Percentiles rank a stretch among this genome's conserved stretches.
Conservation (phyloP, 345 rosid genomes). For the Gossypioides kirkii region DNA sequence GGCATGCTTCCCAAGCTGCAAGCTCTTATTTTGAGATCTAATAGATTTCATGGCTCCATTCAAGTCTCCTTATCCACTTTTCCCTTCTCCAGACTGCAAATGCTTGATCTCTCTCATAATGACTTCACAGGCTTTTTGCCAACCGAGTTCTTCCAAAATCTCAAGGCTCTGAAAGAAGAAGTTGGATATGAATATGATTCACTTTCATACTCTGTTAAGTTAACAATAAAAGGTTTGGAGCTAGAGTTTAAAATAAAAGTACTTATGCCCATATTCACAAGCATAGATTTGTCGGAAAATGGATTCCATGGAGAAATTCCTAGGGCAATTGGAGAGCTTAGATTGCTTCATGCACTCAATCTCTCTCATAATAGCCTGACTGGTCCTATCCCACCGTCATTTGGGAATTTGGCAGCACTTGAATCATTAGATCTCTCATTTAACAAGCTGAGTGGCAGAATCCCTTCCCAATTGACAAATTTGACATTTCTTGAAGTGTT, state of each 20-base stretch:
- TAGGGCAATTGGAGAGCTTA: neutral
- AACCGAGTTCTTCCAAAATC: neutral
- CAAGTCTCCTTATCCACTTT: neutral
- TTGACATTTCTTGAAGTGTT: neutral
- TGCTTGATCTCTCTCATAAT: slow-evolving; percentile 12
- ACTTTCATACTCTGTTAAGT: neutral
- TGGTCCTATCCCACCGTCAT: neutral
- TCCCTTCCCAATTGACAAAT: neutral
- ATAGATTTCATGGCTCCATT: neutral
- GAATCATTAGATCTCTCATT: neutral
- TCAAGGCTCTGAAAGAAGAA: neutral
- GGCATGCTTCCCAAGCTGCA: neutral
- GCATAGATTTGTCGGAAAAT: neutral
- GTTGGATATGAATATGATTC: neutral
- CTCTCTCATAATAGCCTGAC: neutral
- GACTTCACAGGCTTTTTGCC: neutral
- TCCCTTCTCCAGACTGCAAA: neutral
- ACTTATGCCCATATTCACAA: neutral
- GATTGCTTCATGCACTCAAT: neutral
- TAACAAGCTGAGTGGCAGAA: neutral
- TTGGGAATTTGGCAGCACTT: neutral
- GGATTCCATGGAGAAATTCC: neutral
- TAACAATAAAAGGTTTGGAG: no score
- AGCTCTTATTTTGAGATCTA: neutral
- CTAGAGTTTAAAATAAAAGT: neutral